Conservation (phyloP, 1,284 basidiomycete genomes). For the Peniophora sp. region DNA sequence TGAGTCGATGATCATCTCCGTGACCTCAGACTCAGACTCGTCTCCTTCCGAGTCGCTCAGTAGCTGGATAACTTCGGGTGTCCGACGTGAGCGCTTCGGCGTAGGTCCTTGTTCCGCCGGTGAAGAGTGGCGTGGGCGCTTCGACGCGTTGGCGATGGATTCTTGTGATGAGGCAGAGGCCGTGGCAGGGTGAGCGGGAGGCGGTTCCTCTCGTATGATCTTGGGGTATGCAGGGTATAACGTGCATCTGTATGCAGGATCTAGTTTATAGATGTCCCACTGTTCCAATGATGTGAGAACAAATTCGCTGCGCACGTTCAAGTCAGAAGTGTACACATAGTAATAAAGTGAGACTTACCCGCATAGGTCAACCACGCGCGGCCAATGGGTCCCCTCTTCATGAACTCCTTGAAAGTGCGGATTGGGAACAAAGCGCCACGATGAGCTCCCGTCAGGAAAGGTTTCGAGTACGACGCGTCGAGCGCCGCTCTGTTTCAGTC, state of each 20-base stretch:
- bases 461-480: slow-evolving; percentile 68
- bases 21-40: slow-evolving; percentile 33
- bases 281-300: slow-evolving; percentile 57
- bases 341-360: slow-evolving; percentile 39
- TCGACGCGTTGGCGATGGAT: slow-evolving; percentile 7
- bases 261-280: slow-evolving; percentile 78
- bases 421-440: slow-evolving; percentile 70
- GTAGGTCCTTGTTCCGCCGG: slow-evolving; percentile 4
- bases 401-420: slow-evolving; percentile 49
- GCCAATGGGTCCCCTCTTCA: slow-evolving; percentile 53
- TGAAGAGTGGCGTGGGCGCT: slow-evolving; percentile 11
- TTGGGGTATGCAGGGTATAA: slow-evolving; percentile 36
- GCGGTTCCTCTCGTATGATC: slow-evolving; percentile 16
- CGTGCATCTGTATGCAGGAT: slow-evolving; percentile 56
- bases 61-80: slow-evolving; percentile 7
- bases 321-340: neutral
- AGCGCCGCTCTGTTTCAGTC: slow-evolving; percentile 42
- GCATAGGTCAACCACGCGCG: slow-evolving; percentile 54
- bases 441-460: slow-evolving; percentile 37
- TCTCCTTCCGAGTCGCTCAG: slow-evolving; percentile 31
- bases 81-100: slow-evolving; percentile 10
- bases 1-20: slow-evolving; percentile 49
- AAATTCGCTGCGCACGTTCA: slow-evolving; percentile 29
- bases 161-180: neutral
- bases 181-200: slow-evolving; percentile 2